Evolutionary conservation across 2,329 filamentous ascomycete species (phyloP).

Genomic region (Beauveria scarabaeidicola): DNA sequence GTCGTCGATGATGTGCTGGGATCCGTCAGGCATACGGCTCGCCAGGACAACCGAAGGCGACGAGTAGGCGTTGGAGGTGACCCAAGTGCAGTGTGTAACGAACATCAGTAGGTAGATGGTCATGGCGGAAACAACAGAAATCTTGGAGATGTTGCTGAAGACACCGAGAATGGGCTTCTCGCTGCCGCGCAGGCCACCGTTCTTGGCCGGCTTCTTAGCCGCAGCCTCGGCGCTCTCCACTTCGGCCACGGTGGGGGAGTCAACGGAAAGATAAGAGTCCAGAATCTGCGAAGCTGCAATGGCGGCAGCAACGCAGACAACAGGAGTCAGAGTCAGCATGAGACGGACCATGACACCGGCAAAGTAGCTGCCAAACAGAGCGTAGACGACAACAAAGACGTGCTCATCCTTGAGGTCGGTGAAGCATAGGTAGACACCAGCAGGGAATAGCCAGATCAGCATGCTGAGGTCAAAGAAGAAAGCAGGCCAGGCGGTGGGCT

Average conservation of each 20-base stretch:
- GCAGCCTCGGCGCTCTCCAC: constrained; percentile 40
- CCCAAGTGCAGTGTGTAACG: constrained; percentile 97
- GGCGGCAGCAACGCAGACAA: constrained; percentile 90
- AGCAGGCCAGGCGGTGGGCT: constrained; percentile 96
- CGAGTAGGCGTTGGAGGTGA: constrained; percentile 97
- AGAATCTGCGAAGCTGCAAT: constrained; percentile 81
- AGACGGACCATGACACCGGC: constrained; percentile 98
- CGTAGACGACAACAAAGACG: constrained; percentile 94
- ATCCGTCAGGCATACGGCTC: constrained; percentile 84
- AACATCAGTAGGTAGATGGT: constrained; percentile 82
- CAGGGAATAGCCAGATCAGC: constrained; percentile 98
- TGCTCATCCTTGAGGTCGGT: constrained; percentile 89
- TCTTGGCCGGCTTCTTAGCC: constrained; percentile 48
- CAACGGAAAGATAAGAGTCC: constrained; percentile 69
- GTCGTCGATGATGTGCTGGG: constrained; percentile 97
- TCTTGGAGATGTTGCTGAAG: constrained; percentile 72
- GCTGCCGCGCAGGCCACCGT: constrained; percentile 56
- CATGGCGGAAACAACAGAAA: constrained; percentile 62
- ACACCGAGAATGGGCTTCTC: constrained; percentile 72
- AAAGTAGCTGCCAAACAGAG: constrained; percentile 95
- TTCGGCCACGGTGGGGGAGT: constrained; percentile 49
- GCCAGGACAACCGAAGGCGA: constrained; percentile 95
- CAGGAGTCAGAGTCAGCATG: constrained; percentile 93
- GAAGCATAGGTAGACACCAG: constrained; percentile 97
- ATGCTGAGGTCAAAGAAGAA: constrained; percentile 99